Base-by-base conservation (phyloP, 2,329 filamentous ascomycete genomes). In the Calonectria pseudoturangicola region DNA sequence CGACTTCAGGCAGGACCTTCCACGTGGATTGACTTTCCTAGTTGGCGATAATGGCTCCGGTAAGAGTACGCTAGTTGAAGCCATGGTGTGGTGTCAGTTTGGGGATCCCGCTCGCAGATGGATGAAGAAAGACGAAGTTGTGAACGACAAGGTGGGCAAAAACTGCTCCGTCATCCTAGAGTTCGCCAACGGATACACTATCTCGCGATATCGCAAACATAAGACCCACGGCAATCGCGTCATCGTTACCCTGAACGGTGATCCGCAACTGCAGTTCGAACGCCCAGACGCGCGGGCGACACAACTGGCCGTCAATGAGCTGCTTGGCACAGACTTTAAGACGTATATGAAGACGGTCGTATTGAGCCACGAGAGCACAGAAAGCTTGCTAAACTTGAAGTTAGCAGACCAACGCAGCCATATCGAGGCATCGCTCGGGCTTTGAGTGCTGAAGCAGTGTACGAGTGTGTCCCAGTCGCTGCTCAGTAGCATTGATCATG, bases 41-140 rank as follows among this genome's bases (percentile, higher is more conserved):
- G 60, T 77, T 1, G 76, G 76, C 5, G 67, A 74, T 0, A 78
- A 79, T n/a, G 76, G 76, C 13, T 79, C 76, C 6, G 74, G 76
- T 2, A 43, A 43, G 41, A 43, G 41, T 13, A 43, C 41, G 1
- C 2, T 43, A 10, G 41, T 43, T n/a, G 41, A 43, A 4, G 41
- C 41, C 15, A 43, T 43, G 15, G 41, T 43, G 1, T 43, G 41
- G 41, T 43, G 33, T 13, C 51, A 54, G 54, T 79, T 78, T 3
- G 75, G n/a, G n/a, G n/a, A n/a, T n/a, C n/a, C n/a, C n/a, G n/a
- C n/a, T n/a, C n/a, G n/a, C n/a, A n/a, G n/a, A n/a, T n/a, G n/a
- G n/a, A n/a, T n/a, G n/a, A n/a, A n/a, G n/a, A n/a, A n/a, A n/a
- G n/a, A n/a, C n/a, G n/a, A n/a, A n/a, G n/a, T n/a, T 18, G 45